Conservation (phyloP, 2,329 filamentous ascomycete genomes). For the Exophiala sp. region DNA sequence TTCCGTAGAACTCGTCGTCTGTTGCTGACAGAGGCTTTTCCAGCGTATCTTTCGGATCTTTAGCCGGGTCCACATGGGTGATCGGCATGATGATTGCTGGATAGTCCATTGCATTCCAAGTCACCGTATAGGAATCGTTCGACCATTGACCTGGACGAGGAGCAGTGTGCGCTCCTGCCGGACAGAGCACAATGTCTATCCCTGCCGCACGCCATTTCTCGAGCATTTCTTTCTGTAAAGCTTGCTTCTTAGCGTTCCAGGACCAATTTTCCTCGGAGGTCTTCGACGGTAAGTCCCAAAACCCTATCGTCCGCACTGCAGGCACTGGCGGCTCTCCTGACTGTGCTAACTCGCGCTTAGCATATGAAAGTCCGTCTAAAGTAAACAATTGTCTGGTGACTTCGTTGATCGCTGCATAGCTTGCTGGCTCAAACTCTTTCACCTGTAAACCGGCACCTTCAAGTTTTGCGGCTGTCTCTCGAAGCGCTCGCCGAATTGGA, state of each 20-base stretch:
- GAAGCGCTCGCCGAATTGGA: constrained; percentile 53
- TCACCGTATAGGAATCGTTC: constrained; percentile 36
- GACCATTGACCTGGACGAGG: constrained; percentile 35
- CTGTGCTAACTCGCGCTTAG: constrained; percentile 31
- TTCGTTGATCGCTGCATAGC: constrained; percentile 32
- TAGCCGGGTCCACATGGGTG: constrained; percentile 30
- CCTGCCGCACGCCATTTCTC: constrained; percentile 35
- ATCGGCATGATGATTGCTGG: constrained; percentile 36
- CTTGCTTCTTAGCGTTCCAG: constrained; percentile 34
- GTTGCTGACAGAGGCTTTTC: constrained; percentile 29
- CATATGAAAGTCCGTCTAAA: constrained; percentile 36
- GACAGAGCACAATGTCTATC: constrained; percentile 17
- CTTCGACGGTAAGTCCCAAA: constrained; percentile 34
- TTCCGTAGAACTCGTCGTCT: constrained; percentile 31
- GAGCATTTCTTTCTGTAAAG: constrained; percentile 35
- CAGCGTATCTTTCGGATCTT: constrained; percentile 30
- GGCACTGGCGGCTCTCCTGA: constrained; percentile 34
- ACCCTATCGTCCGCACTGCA: constrained; percentile 35
- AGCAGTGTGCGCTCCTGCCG: constrained; percentile 35
- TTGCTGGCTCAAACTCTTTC: constrained; percentile 32
- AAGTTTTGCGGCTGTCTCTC: constrained; percentile 43
- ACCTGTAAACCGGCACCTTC: constrained; percentile 31
- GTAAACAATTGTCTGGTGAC: constrained; percentile 36
- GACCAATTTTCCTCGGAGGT: constrained; percentile 35
- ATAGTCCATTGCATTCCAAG: constrained; percentile 37